Evolutionary conservation across 495 filamentous ascomycete species (phyloP), one percentile per base, ranked within the genome.

Genomic region (Bacidia rubella): DNA sequence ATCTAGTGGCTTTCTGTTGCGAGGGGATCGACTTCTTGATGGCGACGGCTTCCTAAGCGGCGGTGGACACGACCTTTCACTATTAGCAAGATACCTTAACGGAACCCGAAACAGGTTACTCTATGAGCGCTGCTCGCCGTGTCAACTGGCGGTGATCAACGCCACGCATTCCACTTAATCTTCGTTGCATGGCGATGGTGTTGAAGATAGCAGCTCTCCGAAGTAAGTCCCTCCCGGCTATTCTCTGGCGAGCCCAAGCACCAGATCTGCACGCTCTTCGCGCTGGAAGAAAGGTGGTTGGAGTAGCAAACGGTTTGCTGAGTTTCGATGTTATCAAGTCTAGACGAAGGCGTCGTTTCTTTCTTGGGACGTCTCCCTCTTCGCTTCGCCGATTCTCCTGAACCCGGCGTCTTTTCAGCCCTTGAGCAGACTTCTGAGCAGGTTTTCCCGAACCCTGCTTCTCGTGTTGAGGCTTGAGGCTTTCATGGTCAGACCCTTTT

Each of bases 251-350:
- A 22, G 70, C 68, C 69, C 79, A 80, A 40, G 78, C 60, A 17
- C 82, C 74, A 17, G 79, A 70, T 63, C 74, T 81, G 50, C 69
- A 70, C 2, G 55, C 57, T 55, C 73, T 73, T 29, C 81, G 71
- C 62, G 80, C 76, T 49, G 81, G 68, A 50, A 85, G 80, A 62
- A 86, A 79, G 20, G 81, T 79, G 3, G 83, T 74, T 0, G 83
- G 83, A 11, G 72, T 66, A 1, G 82, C 83, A 60, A 79, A 87
- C 1, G 82, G 83, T 43, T 68, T 70, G 24, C 80, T 84, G 1
- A 87, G 75, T 17, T 80, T 71, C 2, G 81, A 85, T 3, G 83
- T 87, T 55, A 85, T 74, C 20, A 86, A 66, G 21, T 76, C 66
- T 19, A 78, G 65, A 3, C 79, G 74, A 15, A 87, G 60, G 9